phyloP scores from a whole-genome alignment of 208 protist species.

The Naegleria fowleri region DNA sequence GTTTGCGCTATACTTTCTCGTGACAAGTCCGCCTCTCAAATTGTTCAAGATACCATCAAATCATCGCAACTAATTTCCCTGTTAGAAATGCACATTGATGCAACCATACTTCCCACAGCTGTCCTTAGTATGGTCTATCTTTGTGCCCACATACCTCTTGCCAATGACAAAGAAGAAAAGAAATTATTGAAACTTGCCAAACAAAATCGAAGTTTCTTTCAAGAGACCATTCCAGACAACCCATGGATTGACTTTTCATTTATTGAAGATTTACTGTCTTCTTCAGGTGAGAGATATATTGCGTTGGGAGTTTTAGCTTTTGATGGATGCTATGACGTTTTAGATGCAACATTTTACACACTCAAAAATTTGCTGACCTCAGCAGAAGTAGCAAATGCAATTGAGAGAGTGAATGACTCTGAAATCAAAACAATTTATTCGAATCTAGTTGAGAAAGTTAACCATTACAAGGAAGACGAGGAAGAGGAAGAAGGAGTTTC shows the following conservation, averaged over 20 bases:
- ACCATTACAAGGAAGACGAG: background rate
- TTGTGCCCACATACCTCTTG: background rate
- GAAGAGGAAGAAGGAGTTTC: no score
- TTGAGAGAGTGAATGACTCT: background rate
- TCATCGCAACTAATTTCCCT: background rate
- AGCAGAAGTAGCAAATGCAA: background rate
- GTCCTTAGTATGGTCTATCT: background rate
- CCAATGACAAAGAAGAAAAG: background rate
- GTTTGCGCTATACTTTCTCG: background rate
- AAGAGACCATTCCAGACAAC: background rate
- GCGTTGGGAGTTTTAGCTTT: background rate
- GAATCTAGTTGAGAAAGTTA: background rate
- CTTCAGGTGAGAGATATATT: background rate
- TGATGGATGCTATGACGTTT: background rate
- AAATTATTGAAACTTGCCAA: background rate
- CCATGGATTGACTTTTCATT: background rate
- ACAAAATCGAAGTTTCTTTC: background rate
- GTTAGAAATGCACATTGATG: background rate
- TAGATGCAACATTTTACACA: background rate
- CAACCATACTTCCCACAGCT: background rate
- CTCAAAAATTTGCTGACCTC: background rate
- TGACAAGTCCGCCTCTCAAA: background rate
- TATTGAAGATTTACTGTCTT: background rate
- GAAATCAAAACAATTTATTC: background rate
- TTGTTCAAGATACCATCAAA: background rate